Base-by-base conservation (phyloP, 2,329 filamentous ascomycete genomes). In the Pezicula carpinea region DNA sequence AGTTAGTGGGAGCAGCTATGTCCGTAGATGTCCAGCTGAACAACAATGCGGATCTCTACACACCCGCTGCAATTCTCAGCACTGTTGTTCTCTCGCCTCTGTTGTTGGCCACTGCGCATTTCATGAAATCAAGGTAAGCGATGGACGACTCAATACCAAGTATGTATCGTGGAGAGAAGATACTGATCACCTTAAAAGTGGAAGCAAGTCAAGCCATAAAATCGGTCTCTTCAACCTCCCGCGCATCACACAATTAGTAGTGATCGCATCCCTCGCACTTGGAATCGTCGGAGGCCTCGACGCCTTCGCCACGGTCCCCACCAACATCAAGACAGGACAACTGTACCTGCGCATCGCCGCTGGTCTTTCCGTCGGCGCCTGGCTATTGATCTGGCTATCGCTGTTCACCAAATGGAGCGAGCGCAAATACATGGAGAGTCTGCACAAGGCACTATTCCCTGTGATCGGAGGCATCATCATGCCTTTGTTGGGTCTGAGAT, bases 1-100 rank as follows among this genome's bases (percentile, higher is more conserved):
- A 47, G 29, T 13, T 55, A 52, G 41, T 61, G 50, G 1, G 55
- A 54, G 29, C 59, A 50, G 15, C 55, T 51, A 47, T 60, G 60
- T 19, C 59, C 50, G 21, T 54, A 52, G 11, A 59, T 49, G 39
- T 60, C 53, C 8, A 43, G 32, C 22, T 47, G n/a, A 43, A 22
- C 14, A 4, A 29, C 3, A 47, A 47, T 19, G 10, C 44, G 7
- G 18, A 13, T 26, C 38, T 47, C 14, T 21, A 18, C 15, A 43
- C 29, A 14, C 38, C 44, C 10, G 44, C 44, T 15, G 26, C 44
- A 13, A 47, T 47, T 23, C 38, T 47, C 11, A 47, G 29, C 44
- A 42, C 44, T 10, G 38, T 47, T 15, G 44, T 41, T 3, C 39
- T 47, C 5, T 47, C 44, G 17, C 44, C 44, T 14, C 11, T 47